A percentile compares a stretch with the other conserved stretches of the same genome.
These are phyloP conservation scores for Pterula multifida DNA, from an alignment of 1,284 basidiomycete genomes.

Conservation along the genomic window DNA sequence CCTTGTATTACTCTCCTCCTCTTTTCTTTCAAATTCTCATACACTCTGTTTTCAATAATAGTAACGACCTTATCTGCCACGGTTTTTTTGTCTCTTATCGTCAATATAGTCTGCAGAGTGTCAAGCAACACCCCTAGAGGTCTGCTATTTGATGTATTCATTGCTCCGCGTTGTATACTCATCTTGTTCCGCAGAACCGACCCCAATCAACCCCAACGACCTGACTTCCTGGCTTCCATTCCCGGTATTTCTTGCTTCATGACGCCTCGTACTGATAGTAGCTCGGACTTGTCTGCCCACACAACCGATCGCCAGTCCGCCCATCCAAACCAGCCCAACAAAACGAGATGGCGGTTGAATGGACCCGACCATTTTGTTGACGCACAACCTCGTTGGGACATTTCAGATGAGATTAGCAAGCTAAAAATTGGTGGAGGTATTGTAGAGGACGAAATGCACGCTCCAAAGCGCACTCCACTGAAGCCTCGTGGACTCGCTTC, in stretches of 20 bases:
- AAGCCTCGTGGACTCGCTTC: conserved; percentile 39
- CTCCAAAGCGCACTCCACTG: conserved; percentile 49
- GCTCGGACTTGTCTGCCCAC: background rate
- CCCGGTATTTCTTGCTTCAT: background rate
- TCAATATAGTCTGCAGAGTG: background rate
- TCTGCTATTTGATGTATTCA: background rate
- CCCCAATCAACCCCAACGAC: no score
- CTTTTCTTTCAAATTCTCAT: background rate
- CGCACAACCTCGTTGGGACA: conserved; percentile 49
- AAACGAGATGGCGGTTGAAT: conserved; percentile 51
- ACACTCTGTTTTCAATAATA: background rate
- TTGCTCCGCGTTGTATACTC: background rate
- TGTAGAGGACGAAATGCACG: conserved; percentile 37
- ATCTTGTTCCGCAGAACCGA: background rate
- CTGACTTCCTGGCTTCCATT: no score
- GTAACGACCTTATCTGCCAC: conserved; percentile 2
- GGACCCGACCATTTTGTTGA: conserved; percentile 52
- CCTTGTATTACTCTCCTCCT: background rate
- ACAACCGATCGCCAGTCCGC: background rate
- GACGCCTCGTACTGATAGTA: background rate
- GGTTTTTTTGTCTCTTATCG: background rate
- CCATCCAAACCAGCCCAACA: conserved; percentile 5
- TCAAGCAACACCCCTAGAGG: background rate
- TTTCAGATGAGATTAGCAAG: conserved; percentile 60
- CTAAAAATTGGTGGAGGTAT: conserved; percentile 48